Conservation (phyloP, 192 early-diverging fungal genomes). For the Coemansia reversa region DNA sequence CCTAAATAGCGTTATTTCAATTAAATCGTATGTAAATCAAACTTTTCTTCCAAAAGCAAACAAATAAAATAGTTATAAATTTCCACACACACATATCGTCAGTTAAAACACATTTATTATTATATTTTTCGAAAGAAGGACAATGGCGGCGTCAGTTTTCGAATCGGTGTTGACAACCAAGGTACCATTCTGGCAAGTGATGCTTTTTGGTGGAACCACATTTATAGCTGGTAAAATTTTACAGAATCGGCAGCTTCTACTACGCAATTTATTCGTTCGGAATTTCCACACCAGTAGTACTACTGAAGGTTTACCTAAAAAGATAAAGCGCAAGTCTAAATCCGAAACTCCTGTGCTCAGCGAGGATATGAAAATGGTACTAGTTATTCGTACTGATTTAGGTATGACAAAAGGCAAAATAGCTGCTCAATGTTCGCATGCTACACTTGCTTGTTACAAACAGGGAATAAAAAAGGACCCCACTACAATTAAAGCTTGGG, state of each 20-base stretch:
- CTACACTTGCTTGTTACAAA: constrained; percentile 82
- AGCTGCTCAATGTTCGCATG: constrained; percentile 94
- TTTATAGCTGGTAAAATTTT: constrained; percentile 8
- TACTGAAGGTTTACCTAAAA: neutral
- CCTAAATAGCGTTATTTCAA: neutral
- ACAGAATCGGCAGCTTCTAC: constrained; percentile 6
- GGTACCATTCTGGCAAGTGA: constrained; percentile 26
- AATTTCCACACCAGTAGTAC: neutral
- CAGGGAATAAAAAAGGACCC: constrained; percentile 53
- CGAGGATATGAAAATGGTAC: constrained; percentile 60
- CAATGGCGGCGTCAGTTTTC: neutral
- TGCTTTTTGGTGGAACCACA: constrained; percentile 23
- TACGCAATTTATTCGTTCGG: neutral
- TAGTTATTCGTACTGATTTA: constrained; percentile 84
- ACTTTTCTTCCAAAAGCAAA: too few relatives aligned
- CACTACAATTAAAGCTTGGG: constrained; percentile 62
- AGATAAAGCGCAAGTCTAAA: constrained; percentile 1
- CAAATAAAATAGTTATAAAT: constrained; percentile 2
- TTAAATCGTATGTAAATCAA: constrained; percentile 15
- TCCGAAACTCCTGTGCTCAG: neutral
- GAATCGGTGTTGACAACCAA: constrained; percentile 12
- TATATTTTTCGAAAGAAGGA: neutral
- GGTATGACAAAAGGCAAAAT: constrained; percentile 95
- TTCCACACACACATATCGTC: too few relatives aligned
- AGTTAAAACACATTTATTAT: neutral